Percentiles rank a stretch among this genome's conserved stretches.
phyloP scores from a whole-genome alignment of 805 yeast genomes.

The Saturnispora kantuleensis region DNA sequence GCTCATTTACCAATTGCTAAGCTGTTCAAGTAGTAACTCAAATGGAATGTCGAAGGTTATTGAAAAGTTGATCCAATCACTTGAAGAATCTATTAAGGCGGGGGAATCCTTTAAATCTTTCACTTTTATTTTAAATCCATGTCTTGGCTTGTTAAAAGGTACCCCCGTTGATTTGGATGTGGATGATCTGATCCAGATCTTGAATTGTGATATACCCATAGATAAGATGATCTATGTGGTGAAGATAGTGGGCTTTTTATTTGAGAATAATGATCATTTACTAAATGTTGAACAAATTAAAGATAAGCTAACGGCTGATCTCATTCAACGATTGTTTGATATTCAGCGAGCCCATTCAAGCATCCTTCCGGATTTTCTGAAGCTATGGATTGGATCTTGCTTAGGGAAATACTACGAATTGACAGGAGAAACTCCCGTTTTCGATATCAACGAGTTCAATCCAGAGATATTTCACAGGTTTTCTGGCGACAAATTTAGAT shows the following conservation, averaged over 20 bases:
- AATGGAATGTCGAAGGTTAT: background rate
- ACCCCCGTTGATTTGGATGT: background rate
- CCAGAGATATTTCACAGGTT: slow-evolving; percentile 9
- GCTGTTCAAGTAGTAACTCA: background rate
- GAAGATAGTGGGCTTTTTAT: background rate
- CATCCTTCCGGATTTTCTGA: slow-evolving; percentile 13
- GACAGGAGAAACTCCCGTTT: slow-evolving; percentile 18
- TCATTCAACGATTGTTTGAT: slow-evolving; percentile 16
- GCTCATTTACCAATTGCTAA: slow-evolving; percentile 9
- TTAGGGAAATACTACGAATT: slow-evolving; percentile 22
- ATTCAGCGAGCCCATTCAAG: slow-evolving; percentile 10
- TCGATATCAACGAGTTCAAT: slow-evolving; percentile 16
- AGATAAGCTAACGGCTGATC: background rate
- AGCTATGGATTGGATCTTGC: slow-evolving; percentile 26
- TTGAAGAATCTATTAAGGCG: background rate
- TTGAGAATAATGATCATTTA: background rate
- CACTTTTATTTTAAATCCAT: slow-evolving; percentile 1
- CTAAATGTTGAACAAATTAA: slow-evolving; percentile 1
- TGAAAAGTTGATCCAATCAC: background rate
- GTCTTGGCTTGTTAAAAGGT: background rate
- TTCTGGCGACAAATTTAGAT: slow-evolving; percentile 13
- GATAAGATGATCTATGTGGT: background rate
- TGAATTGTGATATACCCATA: background rate
- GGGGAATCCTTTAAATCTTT: background rate
- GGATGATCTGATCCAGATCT: background rate